A percentile compares a stretch with the other conserved stretches of the same genome.
Conservation (phyloP, 2,329 filamentous ascomycete genomes). For the Xylogone sp. region DNA sequence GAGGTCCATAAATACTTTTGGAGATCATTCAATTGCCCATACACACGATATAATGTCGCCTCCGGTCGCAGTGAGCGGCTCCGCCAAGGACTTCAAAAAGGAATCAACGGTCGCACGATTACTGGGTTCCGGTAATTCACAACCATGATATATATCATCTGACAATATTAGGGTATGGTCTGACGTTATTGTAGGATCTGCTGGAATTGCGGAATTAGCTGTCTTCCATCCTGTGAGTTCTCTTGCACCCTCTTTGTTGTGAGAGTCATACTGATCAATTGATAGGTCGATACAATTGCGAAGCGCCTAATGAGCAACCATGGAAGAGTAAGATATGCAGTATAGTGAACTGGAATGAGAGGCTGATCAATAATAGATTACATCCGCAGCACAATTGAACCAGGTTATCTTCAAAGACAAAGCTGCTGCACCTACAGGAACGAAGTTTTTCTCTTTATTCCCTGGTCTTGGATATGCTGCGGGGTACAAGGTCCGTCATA, state of each 20-base stretch:
- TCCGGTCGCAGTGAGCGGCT: background rate
- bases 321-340: conserved; percentile 52
- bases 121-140: conserved; percentile 75
- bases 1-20: background rate
- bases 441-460: conserved; percentile 93
- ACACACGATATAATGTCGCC: background rate
- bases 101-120: conserved; percentile 88
- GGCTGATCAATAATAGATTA: conserved; percentile 42
- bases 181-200: conserved; percentile 58
- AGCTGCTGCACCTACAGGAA: conserved; percentile 63
- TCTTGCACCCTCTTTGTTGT: conserved; percentile 4
- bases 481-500: conserved; percentile 74
- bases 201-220: conserved; percentile 88
- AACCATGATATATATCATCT: conserved; percentile 3
- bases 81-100: conserved; percentile 61
- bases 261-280: conserved; percentile 24
- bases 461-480: conserved; percentile 96
- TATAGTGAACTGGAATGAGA: conserved; percentile 5
- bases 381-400: conserved; percentile 66
- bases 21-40: background rate
- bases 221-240: conserved; percentile 80
- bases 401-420: conserved; percentile 91
- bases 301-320: conserved; percentile 99
- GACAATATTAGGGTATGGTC: background rate
- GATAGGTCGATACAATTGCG: conserved; percentile 90